Percentiles rank a stretch among this genome's conserved stretches.
Conservation (phyloP, 2,329 filamentous ascomycete species). For the Xylariaceae sp. region DNA sequence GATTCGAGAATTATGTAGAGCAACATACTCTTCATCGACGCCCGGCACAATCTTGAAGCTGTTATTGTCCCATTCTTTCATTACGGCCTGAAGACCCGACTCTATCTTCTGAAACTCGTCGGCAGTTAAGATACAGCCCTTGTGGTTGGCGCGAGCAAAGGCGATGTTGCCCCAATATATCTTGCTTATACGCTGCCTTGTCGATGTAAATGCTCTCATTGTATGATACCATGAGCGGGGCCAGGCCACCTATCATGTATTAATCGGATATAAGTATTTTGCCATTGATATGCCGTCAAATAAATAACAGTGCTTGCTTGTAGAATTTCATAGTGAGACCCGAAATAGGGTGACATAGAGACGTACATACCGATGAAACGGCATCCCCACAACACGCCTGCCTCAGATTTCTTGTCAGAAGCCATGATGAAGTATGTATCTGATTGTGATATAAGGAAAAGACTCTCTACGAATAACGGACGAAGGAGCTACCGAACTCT, state of each 20-base stretch:
- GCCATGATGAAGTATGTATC: constrained; percentile 23
- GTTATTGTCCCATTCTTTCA: constrained; percentile 58
- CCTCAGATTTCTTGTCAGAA: constrained; percentile 29
- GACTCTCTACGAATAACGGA: too few species aligned
- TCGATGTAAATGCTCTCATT: constrained; percentile 85
- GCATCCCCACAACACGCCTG: constrained; percentile 50
- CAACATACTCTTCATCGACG: constrained; percentile 52
- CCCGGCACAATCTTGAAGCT: constrained; percentile 58
- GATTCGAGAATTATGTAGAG: not conserved
- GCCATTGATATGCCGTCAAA: not conserved
- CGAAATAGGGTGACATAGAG: not conserved
- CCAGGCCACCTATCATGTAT: constrained; percentile 68
- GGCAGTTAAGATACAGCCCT: constrained; percentile 73
- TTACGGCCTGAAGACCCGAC: constrained; percentile 65
- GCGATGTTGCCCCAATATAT: constrained; percentile 82
- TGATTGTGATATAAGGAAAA: not conserved
- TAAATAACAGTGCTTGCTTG: not conserved
- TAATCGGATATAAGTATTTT: not conserved
- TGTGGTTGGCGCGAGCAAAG: constrained; percentile 79
- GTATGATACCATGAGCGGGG: constrained; percentile 86
- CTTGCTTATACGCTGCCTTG: constrained; percentile 76
- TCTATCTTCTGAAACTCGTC: constrained; percentile 79
- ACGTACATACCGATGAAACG: constrained; percentile 54
- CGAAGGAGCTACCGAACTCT: not conserved
- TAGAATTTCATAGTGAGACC: not conserved